phyloP scores from a whole-genome alignment of 495 filamentous ascomycete species.

The Xanthoparmelia taractica region DNA sequence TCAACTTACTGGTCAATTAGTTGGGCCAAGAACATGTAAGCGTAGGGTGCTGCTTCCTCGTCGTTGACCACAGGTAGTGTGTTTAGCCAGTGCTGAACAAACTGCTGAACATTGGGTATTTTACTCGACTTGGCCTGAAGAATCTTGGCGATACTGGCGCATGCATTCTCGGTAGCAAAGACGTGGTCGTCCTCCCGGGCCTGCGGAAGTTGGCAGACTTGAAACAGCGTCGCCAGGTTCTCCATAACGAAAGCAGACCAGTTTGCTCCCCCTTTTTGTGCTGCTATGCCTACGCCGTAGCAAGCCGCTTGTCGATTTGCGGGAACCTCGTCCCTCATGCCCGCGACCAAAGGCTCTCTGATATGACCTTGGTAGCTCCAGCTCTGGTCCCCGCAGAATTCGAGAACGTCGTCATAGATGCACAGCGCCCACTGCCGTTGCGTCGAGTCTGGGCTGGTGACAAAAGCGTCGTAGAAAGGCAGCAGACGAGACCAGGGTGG shows the following conservation, averaged over 20 bases:
- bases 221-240: constrained; percentile 72
- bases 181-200: constrained; percentile 88
- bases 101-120: constrained; percentile 61
- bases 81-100: constrained; percentile 74
- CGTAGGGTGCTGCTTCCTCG: constrained; percentile 95
- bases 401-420: constrained; percentile 96
- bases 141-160: constrained; percentile 93
- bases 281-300: constrained; percentile 93
- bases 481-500: constrained; percentile 78
- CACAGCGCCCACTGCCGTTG: constrained; percentile 98
- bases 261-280: constrained; percentile 76
- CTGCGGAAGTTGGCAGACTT: constrained; percentile 67
- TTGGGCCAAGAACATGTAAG: constrained; percentile 84
- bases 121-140: constrained; percentile 76
- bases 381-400: constrained; percentile 83
- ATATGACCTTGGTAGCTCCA: constrained; percentile 79
- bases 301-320: constrained; percentile 95
- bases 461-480: constrained; percentile 75
- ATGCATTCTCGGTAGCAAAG: constrained; percentile 96
- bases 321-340: constrained; percentile 72
- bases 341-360: constrained; percentile 71
- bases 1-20: constrained; percentile 84
- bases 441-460: constrained; percentile 74
- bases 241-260: constrained; percentile 80
- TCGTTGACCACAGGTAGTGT: constrained; percentile 90